Conservation (phyloP, 2,329 filamentous ascomycete genomes). For the Aspergillus novofumigatus region DNA sequence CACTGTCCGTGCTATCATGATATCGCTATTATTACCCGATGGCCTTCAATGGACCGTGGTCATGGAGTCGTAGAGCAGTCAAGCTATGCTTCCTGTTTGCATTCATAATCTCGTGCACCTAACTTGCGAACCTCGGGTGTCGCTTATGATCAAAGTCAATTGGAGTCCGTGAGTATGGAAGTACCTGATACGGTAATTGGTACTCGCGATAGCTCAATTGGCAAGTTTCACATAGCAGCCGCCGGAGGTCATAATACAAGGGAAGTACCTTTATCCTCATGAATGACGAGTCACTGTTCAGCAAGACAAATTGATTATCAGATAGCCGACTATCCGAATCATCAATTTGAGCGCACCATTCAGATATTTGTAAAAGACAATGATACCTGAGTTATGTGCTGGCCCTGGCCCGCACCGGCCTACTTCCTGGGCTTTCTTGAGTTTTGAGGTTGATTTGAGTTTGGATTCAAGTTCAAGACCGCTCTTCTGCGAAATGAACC, state of each 20-base stretch:
- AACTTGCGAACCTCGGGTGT: no score
- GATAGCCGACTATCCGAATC: background rate
- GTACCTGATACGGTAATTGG: background rate
- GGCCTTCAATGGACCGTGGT: background rate
- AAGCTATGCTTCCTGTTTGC: no score
- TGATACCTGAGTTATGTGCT: no score
- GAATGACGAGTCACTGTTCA: no score
- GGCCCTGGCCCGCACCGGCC: background rate
- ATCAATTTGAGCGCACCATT: background rate
- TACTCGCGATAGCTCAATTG: no score
- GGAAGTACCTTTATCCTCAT: background rate
- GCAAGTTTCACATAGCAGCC: no score
- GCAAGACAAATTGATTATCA: background rate
- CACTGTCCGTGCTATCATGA: background rate
- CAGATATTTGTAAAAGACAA: background rate
- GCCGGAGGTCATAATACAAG: no score
- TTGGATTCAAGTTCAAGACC: conserved; percentile 2
- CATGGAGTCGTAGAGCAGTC: background rate
- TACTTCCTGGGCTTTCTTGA: background rate
- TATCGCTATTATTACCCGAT: background rate
- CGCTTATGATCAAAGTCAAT: background rate
- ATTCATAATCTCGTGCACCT: no score
- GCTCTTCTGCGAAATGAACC: conserved; percentile 7
- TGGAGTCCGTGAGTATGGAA: background rate
- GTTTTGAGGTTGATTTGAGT: conserved; percentile 12